phyloP scores from a whole-genome alignment of 495 filamentous ascomycete species.

The Xylaria scruposa region DNA sequence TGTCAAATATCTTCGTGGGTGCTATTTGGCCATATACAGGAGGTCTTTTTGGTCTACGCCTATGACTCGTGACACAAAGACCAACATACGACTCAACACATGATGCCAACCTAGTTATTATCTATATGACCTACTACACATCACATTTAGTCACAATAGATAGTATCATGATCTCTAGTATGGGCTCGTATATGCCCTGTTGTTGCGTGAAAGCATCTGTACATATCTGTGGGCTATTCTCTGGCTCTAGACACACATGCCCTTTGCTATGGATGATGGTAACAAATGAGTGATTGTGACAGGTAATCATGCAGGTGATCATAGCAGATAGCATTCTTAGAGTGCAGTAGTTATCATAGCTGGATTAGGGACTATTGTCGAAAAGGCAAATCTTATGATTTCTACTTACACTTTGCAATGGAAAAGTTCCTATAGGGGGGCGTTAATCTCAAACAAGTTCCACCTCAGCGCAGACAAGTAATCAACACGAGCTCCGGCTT shows the following conservation, averaged over 20 bases:
- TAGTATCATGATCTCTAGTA: no score
- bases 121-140: neutral
- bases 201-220: no score
- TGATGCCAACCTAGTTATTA: neutral
- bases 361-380: neutral
- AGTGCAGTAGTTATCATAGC: neutral
- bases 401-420: neutral
- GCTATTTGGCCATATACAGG: no score
- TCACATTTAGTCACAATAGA: neutral
- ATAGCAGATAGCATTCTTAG: neutral
- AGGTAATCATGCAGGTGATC: no score
- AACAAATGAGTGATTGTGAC: no score
- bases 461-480: neutral
- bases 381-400: neutral
- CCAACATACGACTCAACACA: neutral
- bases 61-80: neutral
- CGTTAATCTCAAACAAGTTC: neutral
- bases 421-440: neutral
- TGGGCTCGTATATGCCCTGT: no score
- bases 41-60: no score
- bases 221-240: no score
- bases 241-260: no score
- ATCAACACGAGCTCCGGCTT: slow-evolving; percentile 1
- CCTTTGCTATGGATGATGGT: no score
- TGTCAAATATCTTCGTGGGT: no score